A percentile compares a stretch with the other conserved stretches of the same genome.
phyloP scores from a whole-genome alignment of 23 red algal species.

The Gracilariopsis chorda region DNA sequence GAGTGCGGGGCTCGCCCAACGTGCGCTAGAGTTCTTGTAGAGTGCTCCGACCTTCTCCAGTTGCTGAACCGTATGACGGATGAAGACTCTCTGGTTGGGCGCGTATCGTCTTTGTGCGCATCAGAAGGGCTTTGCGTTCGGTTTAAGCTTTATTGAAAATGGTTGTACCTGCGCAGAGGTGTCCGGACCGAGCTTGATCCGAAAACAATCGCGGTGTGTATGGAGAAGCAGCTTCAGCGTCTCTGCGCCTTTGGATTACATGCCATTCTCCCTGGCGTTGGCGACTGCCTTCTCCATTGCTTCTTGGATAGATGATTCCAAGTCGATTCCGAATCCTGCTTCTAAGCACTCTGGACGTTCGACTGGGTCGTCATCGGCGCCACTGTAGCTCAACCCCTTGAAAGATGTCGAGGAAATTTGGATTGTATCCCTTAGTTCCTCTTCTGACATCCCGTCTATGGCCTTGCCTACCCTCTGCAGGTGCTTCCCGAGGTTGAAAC shows the following conservation, averaged over 20 bases:
- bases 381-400: background rate
- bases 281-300: background rate
- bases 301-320: background rate
- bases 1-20: background rate
- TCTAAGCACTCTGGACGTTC: background rate
- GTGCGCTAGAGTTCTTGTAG: background rate
- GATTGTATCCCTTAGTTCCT: background rate
- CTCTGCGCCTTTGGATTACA: background rate
- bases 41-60: constrained; percentile 16
- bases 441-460: background rate
- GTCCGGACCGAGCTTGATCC: background rate
- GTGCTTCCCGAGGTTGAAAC: background rate
- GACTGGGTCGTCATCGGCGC: constrained; percentile 1
- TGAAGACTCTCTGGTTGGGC: background rate
- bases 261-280: background rate
- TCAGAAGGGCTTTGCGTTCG: background rate
- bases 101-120: background rate
- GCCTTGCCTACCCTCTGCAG: background rate
- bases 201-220: background rate
- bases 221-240: background rate
- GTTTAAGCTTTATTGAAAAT: background rate
- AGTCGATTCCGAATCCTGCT: background rate
- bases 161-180: background rate
- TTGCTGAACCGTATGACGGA: background rate
- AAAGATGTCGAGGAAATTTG: background rate